phyloP scores from a whole-genome alignment of 257 asterid genomes.

The Solanum peruvianum region DNA sequence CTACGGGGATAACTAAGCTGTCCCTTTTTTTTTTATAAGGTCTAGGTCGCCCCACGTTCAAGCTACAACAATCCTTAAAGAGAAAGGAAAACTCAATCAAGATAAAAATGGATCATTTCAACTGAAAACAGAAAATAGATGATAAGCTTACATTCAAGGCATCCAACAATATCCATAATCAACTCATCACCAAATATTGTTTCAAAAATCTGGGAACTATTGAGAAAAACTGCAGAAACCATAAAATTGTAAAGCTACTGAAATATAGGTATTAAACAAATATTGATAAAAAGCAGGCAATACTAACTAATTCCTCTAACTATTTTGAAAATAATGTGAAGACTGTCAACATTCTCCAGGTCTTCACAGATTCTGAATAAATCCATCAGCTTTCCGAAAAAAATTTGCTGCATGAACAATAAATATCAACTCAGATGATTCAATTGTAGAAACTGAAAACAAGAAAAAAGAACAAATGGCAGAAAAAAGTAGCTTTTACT shows the following conservation, averaged over 20 bases:
- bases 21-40: background rate
- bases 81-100: background rate
- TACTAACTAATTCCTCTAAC: conserved; percentile 81
- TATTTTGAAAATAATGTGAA: conserved; percentile 72
- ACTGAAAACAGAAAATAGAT: background rate
- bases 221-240: conserved; percentile 65
- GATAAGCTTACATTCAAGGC: conserved; percentile 74
- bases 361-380: conserved; percentile 74
- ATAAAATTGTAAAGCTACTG: background rate
- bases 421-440: background rate
- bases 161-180: conserved; percentile 83
- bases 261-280: background rate
- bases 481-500: background rate
- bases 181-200: conserved; percentile 83
- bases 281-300: background rate
- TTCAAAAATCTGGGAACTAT: conserved; percentile 78
- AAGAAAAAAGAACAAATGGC: background rate
- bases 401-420: conserved; percentile 57
- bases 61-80: background rate
- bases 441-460: background rate
- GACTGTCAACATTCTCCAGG: conserved; percentile 72
- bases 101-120: background rate
- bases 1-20: background rate
- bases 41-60: background rate
- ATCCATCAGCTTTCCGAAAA: conserved; percentile 72